Evolutionary conservation across 2,329 filamentous ascomycete species (phyloP).

Genomic region (Clonostachys rosea): DNA sequence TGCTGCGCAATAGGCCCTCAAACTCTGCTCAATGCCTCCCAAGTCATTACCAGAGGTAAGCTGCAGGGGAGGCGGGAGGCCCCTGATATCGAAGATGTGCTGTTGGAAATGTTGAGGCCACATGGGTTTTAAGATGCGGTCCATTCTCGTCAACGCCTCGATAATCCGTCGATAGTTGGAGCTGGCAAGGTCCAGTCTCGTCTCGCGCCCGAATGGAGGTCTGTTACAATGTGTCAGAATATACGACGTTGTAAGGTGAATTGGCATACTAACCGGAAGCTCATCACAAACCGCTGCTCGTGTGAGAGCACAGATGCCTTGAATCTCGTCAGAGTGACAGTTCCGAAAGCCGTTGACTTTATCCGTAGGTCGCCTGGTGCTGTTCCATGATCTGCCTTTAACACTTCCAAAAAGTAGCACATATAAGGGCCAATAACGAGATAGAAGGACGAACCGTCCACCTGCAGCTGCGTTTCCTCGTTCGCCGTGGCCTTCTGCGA

Average conservation of each 20-base stretch:
- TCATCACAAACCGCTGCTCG: conserved; percentile 51
- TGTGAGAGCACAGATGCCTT: conserved; percentile 43
- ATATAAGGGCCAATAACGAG: conserved; percentile 48
- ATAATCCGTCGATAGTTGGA: conserved; percentile 49
- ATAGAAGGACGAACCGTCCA: conserved; percentile 48
- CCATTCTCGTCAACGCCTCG: conserved; percentile 46
- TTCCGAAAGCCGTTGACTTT: conserved; percentile 43
- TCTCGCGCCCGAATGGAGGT: conserved; percentile 34
- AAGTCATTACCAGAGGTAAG: conserved; percentile 50
- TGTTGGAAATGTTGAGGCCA: conserved; percentile 54
- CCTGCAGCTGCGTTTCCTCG: conserved; percentile 37
- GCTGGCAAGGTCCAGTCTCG: conserved; percentile 46
- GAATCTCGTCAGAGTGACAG: conserved; percentile 47
- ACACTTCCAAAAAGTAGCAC: conserved; percentile 46
- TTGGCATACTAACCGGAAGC: conserved; percentile 39
- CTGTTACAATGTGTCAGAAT: conserved; percentile 13
- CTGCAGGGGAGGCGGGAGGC: conserved; percentile 46
- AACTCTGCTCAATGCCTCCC: conserved; percentile 47
- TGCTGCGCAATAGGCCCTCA: conserved; percentile 49
- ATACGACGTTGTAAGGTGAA: background rate
- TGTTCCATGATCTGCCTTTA: conserved; percentile 34
- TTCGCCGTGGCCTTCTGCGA: conserved; percentile 31
- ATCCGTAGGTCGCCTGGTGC: conserved; percentile 40
- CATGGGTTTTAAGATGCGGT: conserved; percentile 51
- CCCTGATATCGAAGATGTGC: conserved; percentile 45